Evolutionary conservation across 2,329 filamentous ascomycete genomes (phyloP).

Genomic region (Botryotinia narcissicola): DNA sequence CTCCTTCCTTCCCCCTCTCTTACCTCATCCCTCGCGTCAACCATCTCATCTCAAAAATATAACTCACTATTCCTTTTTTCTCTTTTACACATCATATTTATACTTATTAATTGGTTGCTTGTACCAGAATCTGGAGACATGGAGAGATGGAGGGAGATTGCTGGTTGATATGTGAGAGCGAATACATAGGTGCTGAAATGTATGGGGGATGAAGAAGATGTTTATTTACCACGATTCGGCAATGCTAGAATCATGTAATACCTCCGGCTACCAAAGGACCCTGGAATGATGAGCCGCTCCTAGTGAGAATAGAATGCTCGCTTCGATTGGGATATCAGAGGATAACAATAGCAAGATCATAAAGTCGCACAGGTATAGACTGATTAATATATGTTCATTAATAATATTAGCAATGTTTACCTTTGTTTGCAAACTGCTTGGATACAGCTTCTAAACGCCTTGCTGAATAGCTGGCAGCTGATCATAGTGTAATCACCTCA

Average conservation of each 20-base stretch:
- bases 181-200: too few relatives aligned
- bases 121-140: not conserved
- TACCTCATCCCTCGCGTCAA: not conserved
- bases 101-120: not conserved
- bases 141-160: too few relatives aligned
- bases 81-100: not conserved
- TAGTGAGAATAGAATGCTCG: not conserved
- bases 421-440: not conserved
- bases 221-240: too few relatives aligned
- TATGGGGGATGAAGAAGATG: too few relatives aligned
- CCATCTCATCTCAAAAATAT: not conserved
- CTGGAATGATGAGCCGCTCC: not conserved
- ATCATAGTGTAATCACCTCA: not conserved
- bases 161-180: too few relatives aligned
- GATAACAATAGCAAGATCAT: not conserved
- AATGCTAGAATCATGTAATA: not conserved
- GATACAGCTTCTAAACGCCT: not conserved
- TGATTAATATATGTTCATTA: conserved; percentile 1
- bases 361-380: not conserved
- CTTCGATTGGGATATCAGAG: not conserved
- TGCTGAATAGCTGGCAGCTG: not conserved
- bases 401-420: conserved; percentile 5
- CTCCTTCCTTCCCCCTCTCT: too few relatives aligned
- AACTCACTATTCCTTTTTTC: not conserved
- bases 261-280: not conserved